Percentiles rank a stretch among this genome's conserved stretches.
Evolutionary conservation across 2,329 filamentous ascomycete genomes (phyloP).

Genomic region (Exophiala aquamarina): DNA sequence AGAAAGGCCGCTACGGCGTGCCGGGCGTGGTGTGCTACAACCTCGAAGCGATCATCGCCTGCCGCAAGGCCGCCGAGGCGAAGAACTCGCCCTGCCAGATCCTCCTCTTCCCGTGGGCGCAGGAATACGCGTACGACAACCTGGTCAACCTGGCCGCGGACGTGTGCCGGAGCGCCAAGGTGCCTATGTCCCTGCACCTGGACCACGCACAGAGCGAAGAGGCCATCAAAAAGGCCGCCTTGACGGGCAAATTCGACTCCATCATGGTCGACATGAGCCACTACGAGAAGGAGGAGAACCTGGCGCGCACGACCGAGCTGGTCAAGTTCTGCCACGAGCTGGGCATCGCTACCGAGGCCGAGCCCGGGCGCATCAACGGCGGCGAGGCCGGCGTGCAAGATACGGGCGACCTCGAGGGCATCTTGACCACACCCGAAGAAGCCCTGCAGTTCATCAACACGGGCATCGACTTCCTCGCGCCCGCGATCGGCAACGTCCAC

Average conservation of each 20-base stretch:
- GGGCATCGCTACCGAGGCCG: conserved; percentile 69
- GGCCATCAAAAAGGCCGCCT: conserved; percentile 60
- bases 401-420: conserved; percentile 60
- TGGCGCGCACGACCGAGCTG: conserved; percentile 63
- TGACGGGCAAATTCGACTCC: conserved; percentile 60
- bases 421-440: conserved; percentile 68
- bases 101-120: conserved; percentile 72
- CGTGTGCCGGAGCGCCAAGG: conserved; percentile 56
- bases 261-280: conserved; percentile 80
- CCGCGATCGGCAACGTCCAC: conserved; percentile 75
- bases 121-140: conserved; percentile 61
- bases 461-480: conserved; percentile 72
- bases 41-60: conserved; percentile 68
- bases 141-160: conserved; percentile 58
- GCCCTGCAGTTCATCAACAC: conserved; percentile 69
- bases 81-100: conserved; percentile 69
- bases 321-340: conserved; percentile 63
- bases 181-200: conserved; percentile 64
- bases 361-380: conserved; percentile 69
- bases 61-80: conserved; percentile 67
- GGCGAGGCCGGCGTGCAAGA: conserved; percentile 75
- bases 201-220: conserved; percentile 67
- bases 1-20: conserved; percentile 27
- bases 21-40: conserved; percentile 52
- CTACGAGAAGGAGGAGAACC: conserved; percentile 69